Percentiles rank a stretch among this genome's conserved stretches.
phyloP scores from a whole-genome alignment of 2,329 filamentous ascomycete genomes.

The Alternaria sp. region DNA sequence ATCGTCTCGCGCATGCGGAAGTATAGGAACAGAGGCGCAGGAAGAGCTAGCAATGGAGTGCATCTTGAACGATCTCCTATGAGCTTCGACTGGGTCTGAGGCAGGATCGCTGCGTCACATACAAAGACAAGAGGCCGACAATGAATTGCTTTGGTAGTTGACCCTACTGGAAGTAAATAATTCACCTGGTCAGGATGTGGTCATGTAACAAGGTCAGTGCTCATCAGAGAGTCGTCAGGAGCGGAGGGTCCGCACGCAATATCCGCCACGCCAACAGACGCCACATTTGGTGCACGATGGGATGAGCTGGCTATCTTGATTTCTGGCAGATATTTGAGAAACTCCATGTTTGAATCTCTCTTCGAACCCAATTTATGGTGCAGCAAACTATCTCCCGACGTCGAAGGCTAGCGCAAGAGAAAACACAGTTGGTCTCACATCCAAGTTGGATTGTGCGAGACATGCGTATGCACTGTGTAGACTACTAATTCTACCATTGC shows the following conservation, averaged over 20 bases:
- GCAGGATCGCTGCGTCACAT: not conserved
- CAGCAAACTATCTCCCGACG: not conserved
- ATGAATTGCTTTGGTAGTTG: not conserved
- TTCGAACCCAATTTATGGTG: not conserved
- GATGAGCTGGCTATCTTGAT: not conserved
- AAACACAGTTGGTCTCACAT: not conserved
- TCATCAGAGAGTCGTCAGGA: not conserved
- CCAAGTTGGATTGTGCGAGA: too few relatives aligned
- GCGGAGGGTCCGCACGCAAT: not conserved
- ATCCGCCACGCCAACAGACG: not conserved
- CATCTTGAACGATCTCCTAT: not conserved
- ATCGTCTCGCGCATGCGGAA: not conserved
- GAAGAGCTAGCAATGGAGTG: not conserved
- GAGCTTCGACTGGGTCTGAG: not conserved
- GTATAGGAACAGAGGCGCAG: not conserved
- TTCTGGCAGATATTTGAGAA: not conserved
- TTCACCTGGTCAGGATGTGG: not conserved
- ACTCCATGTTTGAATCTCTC: not conserved
- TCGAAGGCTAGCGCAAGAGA: not conserved
- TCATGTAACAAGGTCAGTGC: not conserved
- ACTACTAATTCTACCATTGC: not conserved
- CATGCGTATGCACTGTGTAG: not conserved
- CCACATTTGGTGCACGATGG: not conserved
- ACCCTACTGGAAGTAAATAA: not conserved
- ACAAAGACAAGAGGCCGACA: not conserved